Evolutionary conservation across 805 yeast genomes (phyloP).

Genomic region (Saturnispora halmiae): DNA sequence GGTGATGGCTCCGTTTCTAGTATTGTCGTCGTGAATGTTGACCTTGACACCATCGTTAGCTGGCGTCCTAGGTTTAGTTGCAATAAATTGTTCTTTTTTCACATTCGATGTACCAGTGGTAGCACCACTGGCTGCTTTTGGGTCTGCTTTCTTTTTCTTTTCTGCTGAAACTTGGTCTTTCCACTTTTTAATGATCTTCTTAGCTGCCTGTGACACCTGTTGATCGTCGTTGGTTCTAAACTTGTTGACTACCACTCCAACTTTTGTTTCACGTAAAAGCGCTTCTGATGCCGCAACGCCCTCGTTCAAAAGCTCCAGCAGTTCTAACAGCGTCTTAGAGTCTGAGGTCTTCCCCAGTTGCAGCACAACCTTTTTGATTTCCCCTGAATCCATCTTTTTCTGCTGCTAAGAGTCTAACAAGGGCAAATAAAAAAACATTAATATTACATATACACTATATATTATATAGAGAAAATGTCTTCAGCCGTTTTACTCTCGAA

Average conservation of each 20-base stretch:
- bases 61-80: slow-evolving; percentile 59
- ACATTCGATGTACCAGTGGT: not conserved
- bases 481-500: slow-evolving; percentile 7
- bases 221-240: slow-evolving; percentile 57
- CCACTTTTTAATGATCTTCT: slow-evolving; percentile 79
- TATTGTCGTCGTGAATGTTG: slow-evolving; percentile 58
- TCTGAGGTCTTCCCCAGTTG: slow-evolving; percentile 66
- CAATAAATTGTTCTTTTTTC: slow-evolving; percentile 10
- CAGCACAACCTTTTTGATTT: slow-evolving; percentile 58
- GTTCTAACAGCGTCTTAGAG: slow-evolving; percentile 56
- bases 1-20: slow-evolving; percentile 75
- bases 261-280: slow-evolving; percentile 82
- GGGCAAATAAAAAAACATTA: not conserved
- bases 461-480: slow-evolving; percentile 1
- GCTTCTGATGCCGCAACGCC: slow-evolving; percentile 80
- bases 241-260: slow-evolving; percentile 95
- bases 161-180: slow-evolving; percentile 75
- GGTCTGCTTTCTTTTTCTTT: slow-evolving; percentile 29
- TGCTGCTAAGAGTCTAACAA: not conserved
- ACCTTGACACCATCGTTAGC: slow-evolving; percentile 73
- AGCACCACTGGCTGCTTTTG: slow-evolving; percentile 1
- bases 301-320: slow-evolving; percentile 54
- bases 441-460: not conserved
- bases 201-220: slow-evolving; percentile 66
- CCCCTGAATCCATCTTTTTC: slow-evolving; percentile 43